A percentile compares a stretch with the other conserved stretches of the same genome.
phyloP scores from a whole-genome alignment of 1,284 basidiomycete genomes.

The Trichosporon sp. region DNA sequence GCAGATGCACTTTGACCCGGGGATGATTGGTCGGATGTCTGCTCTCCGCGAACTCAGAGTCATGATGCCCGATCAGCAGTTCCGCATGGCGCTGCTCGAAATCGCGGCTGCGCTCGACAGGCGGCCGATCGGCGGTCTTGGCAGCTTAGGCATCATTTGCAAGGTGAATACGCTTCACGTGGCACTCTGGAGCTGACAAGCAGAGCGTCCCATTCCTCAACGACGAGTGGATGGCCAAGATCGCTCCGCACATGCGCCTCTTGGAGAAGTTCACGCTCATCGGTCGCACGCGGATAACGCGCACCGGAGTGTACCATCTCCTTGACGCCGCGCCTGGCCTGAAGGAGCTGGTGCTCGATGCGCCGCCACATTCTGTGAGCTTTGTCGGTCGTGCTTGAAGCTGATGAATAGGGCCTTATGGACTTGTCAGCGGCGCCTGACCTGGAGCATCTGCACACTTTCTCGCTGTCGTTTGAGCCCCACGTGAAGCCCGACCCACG shows the following conservation, averaged over 20 bases:
- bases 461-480: slow-evolving; percentile 33
- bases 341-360: slow-evolving; percentile 40
- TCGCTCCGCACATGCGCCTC: slow-evolving; percentile 26
- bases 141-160: slow-evolving; percentile 36
- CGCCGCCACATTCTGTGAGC: slow-evolving; percentile 32
- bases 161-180: slow-evolving; percentile 21
- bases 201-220: slow-evolving; percentile 25
- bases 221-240: slow-evolving; percentile 28
- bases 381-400: neutral
- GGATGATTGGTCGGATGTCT: slow-evolving; percentile 24
- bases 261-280: slow-evolving; percentile 38
- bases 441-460: slow-evolving; percentile 21
- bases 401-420: slow-evolving; percentile 22
- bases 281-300: slow-evolving; percentile 36
- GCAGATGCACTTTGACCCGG: slow-evolving; percentile 34
- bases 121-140: slow-evolving; percentile 27
- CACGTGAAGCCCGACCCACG: slow-evolving; percentile 2
- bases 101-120: slow-evolving; percentile 20
- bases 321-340: slow-evolving; percentile 24
- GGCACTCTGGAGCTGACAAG: neutral
- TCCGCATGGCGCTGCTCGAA: slow-evolving; percentile 25
- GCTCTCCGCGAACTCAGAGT: slow-evolving; percentile 38
- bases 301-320: slow-evolving; percentile 30
- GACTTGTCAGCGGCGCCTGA: slow-evolving; percentile 26
- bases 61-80: slow-evolving; percentile 42